Evolutionary conservation across 2,329 filamentous ascomycete genomes (phyloP).

Genomic region (Talaromyces pinophilus): DNA sequence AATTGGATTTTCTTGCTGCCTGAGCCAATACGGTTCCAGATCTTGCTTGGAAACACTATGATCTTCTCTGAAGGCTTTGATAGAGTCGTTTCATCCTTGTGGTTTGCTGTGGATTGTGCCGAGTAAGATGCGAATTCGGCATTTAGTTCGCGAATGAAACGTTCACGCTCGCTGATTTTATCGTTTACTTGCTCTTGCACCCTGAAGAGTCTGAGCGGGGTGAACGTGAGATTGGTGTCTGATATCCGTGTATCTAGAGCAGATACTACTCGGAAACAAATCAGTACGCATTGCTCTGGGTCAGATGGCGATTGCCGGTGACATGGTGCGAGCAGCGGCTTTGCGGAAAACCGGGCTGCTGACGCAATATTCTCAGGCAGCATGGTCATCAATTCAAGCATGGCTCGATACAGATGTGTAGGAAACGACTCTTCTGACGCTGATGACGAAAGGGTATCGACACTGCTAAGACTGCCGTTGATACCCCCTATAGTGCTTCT

Average conservation of each 20-base stretch:
- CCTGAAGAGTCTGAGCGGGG: conserved; percentile 66
- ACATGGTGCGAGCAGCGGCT: conserved; percentile 41
- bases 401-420: conserved; percentile 48
- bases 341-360: conserved; percentile 41
- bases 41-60: neutral
- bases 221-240: conserved; percentile 58
- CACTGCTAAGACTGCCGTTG: conserved; percentile 13
- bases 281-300: conserved; percentile 48
- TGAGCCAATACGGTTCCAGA: conserved; percentile 9
- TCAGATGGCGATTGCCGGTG: conserved; percentile 28
- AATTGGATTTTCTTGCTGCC: neutral
- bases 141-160: conserved; percentile 46
- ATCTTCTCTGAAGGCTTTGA: neutral
- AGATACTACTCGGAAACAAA: conserved; percentile 62
- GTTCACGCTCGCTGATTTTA: conserved; percentile 56
- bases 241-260: conserved; percentile 60
- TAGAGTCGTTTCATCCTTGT: neutral
- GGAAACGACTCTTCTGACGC: conserved; percentile 43
- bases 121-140: conserved; percentile 22
- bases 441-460: conserved; percentile 27
- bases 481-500: conserved; percentile 20
- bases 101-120: conserved; percentile 18
- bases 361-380: conserved; percentile 45
- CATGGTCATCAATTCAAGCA: conserved; percentile 39
- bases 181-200: conserved; percentile 64